These are phyloP conservation scores for Ceriops decandra DNA, from an alignment of 345 rosid species.

Conservation along the genomic window DNA sequence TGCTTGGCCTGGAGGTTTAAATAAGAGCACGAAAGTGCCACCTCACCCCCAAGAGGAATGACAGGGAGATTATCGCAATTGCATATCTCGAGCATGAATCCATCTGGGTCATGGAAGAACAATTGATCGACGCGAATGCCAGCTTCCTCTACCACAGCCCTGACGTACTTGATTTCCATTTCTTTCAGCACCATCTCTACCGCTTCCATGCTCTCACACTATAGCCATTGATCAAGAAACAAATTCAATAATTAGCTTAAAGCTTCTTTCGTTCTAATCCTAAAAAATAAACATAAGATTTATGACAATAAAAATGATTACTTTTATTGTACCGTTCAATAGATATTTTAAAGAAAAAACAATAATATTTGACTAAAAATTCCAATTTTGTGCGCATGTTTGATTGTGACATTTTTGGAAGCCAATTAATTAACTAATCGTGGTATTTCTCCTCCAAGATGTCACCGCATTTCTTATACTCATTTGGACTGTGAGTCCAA, in stretches of 20 bases:
- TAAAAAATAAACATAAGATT: too few species aligned
- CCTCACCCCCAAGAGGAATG: constrained; percentile 27
- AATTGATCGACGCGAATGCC: constrained; percentile 38
- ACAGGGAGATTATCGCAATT: constrained; percentile 40
- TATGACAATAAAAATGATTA: too few species aligned
- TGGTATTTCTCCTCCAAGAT: too few species aligned
- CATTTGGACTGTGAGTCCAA: too few species aligned
- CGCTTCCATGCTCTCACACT: constrained; percentile 39
- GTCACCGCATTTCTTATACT: too few species aligned
- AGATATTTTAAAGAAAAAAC: too few species aligned
- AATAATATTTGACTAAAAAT: too few species aligned
- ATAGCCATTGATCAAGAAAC: not conserved
- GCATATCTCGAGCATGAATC: constrained; percentile 45
- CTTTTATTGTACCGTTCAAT: too few species aligned
- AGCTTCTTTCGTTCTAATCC: too few species aligned
- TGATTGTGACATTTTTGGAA: too few species aligned
- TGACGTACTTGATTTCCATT: constrained; percentile 26
- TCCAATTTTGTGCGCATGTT: too few species aligned
- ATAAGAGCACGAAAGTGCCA: constrained; percentile 15
- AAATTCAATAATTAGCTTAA: not conserved
- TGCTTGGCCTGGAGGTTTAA: constrained; percentile 6
- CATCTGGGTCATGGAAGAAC: constrained; percentile 48
- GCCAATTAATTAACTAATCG: too few species aligned
- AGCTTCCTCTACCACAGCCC: constrained; percentile 37
- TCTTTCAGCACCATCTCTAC: constrained; percentile 37